Evolutionary conservation across 345 rosid species (phyloP), one percentile per base, ranked within the genome.

Genomic region (Ailanthus altissimus): DNA sequence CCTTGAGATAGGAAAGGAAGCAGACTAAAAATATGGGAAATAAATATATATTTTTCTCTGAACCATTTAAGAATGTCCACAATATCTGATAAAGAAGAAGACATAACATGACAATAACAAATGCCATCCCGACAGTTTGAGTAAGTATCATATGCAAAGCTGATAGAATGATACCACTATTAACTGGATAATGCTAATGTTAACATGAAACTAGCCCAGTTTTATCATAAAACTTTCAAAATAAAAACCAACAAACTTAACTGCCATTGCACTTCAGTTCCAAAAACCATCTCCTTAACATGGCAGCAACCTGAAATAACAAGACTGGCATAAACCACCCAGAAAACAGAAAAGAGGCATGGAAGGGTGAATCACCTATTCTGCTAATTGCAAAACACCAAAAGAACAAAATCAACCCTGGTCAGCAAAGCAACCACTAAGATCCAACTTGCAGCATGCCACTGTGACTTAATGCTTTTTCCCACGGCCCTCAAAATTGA

Each of bases 261-360:
- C 91, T 89, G 89, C 89, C 83, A 86, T 74, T 51, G 84, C 76
- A 84, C 84, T 84, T 74, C 83, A 73, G 84, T 85, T 81, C 85
- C 53, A 77, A 81, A 83, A 84, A 85, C 83, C 85, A 81, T 84
- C 88, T 82, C 79, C 88, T 73, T 82, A 79, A 86, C 75, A 80
- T 56, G 79, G 83, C 83, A 83, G 82, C 86, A 81, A 82, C 89
- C 88, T 84, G 88, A 87, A 81, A 83, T 77, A 80, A 83, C 68
- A 81, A 81, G 84, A 81, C 79, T 82, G 78, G 79, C 84, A 86
- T 82, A 82, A 85, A 81, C 86, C 84, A 78, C 77, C 86, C 81
- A 47, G 80, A 81, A 70, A 49, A 82, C 56, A 80, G 81, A 85
- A 75, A 83, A 75, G 68, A 72, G 81, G 79, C 83, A 80, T 68